phyloP scores from a whole-genome alignment of 2,329 filamentous ascomycete genomes.

The Sporothrix protearum region DNA sequence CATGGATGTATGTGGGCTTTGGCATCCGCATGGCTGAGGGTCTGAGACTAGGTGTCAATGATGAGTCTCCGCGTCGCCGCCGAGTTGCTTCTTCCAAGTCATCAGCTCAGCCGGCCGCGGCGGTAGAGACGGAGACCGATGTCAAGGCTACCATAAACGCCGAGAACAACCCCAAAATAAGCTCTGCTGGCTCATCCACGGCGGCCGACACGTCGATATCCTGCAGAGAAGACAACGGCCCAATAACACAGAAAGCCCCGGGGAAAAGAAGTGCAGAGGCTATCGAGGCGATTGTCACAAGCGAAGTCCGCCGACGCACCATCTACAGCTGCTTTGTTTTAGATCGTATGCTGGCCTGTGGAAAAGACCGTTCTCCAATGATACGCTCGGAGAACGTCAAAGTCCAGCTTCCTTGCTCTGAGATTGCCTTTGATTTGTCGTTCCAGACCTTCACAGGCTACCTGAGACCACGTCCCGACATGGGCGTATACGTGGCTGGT shows the following conservation, averaged over 20 bases:
- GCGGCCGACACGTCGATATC: neutral
- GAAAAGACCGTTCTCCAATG: constrained; percentile 57
- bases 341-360: constrained; percentile 65
- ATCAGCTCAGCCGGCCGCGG: neutral
- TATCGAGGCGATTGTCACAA: constrained; percentile 47
- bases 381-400: constrained; percentile 57
- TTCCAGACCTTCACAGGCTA: constrained; percentile 54
- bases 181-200: neutral
- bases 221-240: neutral
- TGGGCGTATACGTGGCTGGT: neutral
- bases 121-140: neutral
- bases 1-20: constrained; percentile 64
- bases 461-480: constrained; percentile 33
- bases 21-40: constrained; percentile 63
- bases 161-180: neutral
- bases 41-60: constrained; percentile 58
- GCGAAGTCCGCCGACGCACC: constrained; percentile 64
- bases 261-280: neutral
- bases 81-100: constrained; percentile 8
- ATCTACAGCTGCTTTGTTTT: constrained; percentile 74
- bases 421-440: constrained; percentile 61
- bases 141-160: neutral
- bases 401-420: constrained; percentile 65
- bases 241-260: neutral
- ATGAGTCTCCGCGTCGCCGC: constrained; percentile 33